Conservation (phyloP, 768 basidiomycete species). For the Suillus weaverae region DNA sequence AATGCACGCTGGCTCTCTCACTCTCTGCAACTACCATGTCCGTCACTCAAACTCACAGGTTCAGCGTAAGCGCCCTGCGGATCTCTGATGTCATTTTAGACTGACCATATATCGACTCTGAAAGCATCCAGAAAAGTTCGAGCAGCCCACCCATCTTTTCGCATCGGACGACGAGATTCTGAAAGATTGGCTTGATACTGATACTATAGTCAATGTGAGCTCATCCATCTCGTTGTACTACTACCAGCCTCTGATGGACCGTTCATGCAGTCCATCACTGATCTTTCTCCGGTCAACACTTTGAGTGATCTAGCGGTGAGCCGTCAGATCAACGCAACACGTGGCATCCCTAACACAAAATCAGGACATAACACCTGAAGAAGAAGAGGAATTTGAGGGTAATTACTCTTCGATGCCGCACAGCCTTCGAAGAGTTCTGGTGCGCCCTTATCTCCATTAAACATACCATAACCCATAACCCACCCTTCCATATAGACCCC, state of each 20-base stretch:
- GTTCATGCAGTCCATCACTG: slow-evolving; percentile 18
- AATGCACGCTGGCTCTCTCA: slow-evolving; percentile 9
- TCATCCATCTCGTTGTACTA: background rate
- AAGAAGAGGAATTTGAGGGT: slow-evolving; percentile 24
- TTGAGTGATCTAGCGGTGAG: slow-evolving; percentile 31
- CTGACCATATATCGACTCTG: slow-evolving; percentile 2
- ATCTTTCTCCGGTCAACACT: slow-evolving; percentile 24
- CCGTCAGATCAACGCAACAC: slow-evolving; percentile 18
- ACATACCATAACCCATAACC: background rate
- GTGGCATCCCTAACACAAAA: slow-evolving; percentile 21
- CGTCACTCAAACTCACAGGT: slow-evolving; percentile 9
- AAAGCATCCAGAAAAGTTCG: slow-evolving; percentile 12
- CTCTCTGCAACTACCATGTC: slow-evolving; percentile 11
- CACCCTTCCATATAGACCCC: slow-evolving; percentile 20
- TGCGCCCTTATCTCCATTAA: slow-evolving; percentile 14
- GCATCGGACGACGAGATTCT: slow-evolving; percentile 16
- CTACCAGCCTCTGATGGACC: slow-evolving; percentile 3
- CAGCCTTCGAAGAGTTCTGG: slow-evolving; percentile 30
- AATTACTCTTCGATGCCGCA: slow-evolving; percentile 30
- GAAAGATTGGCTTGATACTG: slow-evolving; percentile 25
- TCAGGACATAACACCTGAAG: slow-evolving; percentile 31
- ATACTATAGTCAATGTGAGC: slow-evolving; percentile 30
- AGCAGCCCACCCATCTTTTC: slow-evolving; percentile 7
- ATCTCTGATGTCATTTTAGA: background rate
- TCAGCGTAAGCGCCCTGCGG: slow-evolving; percentile 10